phyloP scores from a whole-genome alignment of 2,329 filamentous ascomycete species.

The Oidium heveae region DNA sequence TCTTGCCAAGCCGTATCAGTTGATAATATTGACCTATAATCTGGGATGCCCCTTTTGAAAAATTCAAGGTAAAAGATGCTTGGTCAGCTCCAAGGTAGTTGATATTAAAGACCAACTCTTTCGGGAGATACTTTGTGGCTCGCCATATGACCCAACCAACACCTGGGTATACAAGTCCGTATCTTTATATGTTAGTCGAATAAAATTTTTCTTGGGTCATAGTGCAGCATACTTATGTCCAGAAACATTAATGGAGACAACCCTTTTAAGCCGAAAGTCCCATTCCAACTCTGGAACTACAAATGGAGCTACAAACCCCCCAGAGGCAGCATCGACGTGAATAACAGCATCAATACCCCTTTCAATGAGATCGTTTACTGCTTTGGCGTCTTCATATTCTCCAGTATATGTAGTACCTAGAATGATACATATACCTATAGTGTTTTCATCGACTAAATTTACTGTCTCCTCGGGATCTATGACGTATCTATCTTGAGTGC shows the following conservation, averaged over 20 bases:
- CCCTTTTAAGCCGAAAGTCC: slow-evolving; percentile 77
- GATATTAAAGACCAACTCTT: too few relatives aligned
- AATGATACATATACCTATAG: slow-evolving; percentile 79
- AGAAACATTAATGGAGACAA: slow-evolving; percentile 82
- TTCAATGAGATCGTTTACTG: slow-evolving; percentile 64
- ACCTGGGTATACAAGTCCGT: too few relatives aligned
- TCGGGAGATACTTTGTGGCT: too few relatives aligned
- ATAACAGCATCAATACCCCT: slow-evolving; percentile 58
- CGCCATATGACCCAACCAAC: too few relatives aligned
- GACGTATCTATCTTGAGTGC: slow-evolving; percentile 32
- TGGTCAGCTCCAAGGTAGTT: too few relatives aligned
- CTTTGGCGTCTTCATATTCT: slow-evolving; percentile 84
- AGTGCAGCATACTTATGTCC: slow-evolving; percentile 87
- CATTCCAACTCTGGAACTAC: slow-evolving; percentile 61
- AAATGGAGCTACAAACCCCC: slow-evolving; percentile 84
- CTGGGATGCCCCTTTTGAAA: too few relatives aligned
- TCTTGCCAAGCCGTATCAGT: slow-evolving; percentile 79
- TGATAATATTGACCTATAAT: slow-evolving; percentile 97
- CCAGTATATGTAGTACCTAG: slow-evolving; percentile 87
- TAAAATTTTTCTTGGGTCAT: too few relatives aligned
- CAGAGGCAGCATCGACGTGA: slow-evolving; percentile 79
- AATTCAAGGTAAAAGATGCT: too few relatives aligned
- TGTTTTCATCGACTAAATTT: slow-evolving; percentile 37
- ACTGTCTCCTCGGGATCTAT: slow-evolving; percentile 38
- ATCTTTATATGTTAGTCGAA: too few relatives aligned